Evolutionary conservation across 106 monocot genomes (phyloP), one percentile per base, ranked within the genome.

Genomic region (Allium sativum): DNA sequence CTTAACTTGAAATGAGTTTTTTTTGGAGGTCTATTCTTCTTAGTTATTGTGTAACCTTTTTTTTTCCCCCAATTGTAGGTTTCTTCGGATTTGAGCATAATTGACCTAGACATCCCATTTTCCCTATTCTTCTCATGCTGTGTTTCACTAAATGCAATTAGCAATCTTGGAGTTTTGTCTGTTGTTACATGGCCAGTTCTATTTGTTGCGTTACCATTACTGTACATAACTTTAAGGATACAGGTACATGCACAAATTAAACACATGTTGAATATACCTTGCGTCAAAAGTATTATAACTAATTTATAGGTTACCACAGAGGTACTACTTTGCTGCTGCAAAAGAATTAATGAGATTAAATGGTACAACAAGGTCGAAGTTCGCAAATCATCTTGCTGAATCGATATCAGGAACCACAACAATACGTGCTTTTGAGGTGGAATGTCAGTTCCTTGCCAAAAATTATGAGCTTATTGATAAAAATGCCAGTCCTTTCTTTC

Each of bases 331-430:
- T 10, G 77, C 84, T 68, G 81, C 90, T 63, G 90, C 86, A 59
- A 96, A 90, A 69, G 84, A 96, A 65, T 76, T 96, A 64, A 96
- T 96, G 95, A 64, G 95, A 60, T 66, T 96, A 13, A 86, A 96
- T 74, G 95, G 95, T 8, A 96, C 95, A 7, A 84, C 95, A 56
- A 96, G 82, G 74, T 96, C 95, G 67, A 18, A 79, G 19, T 68
- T 96, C 17, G 90, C 84, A 55, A 96, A 90, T 66, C 90, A 96
- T 75, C 69, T 96, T 48, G 74, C 90, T 59, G 95, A 96, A 75
- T 84, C 90, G 65, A 44, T 90, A 14, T 57, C 89, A 21, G 94
- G 94, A 56, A 74, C 75, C 40, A 70, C 46, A 14, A 87, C 86
- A 48, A 90, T 95, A 16, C 86, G 95, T 79, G 81, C 85, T 53